phyloP scores from a whole-genome alignment of 805 yeast genomes.

The Wickerhamomyces canadensis region DNA sequence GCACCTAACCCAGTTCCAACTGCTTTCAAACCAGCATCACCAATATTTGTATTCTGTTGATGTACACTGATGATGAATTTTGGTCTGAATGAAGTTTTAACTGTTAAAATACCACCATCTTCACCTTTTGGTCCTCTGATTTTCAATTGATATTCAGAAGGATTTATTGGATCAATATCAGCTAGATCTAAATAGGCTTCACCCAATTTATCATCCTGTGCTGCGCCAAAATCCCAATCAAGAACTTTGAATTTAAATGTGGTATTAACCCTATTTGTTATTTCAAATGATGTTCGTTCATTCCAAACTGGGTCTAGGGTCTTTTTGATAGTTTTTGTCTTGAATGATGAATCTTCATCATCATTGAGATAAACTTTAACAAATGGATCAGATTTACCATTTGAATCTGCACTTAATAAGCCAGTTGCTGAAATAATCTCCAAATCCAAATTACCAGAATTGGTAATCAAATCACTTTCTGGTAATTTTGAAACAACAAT shows the following conservation, averaged over 20 bases:
- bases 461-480: conserved; percentile 65
- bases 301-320: conserved; percentile 90
- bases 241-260: conserved; percentile 49
- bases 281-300: conserved; percentile 52
- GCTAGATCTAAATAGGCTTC: conserved; percentile 50
- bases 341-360: conserved; percentile 49
- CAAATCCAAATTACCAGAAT: conserved; percentile 66
- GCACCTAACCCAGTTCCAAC: conserved; percentile 44
- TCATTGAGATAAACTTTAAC: conserved; percentile 65
- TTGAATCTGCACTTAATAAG: conserved; percentile 80
- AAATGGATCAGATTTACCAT: conserved; percentile 93
- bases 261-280: conserved; percentile 60
- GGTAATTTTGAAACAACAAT: conserved; percentile 56
- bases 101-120: conserved; percentile 54
- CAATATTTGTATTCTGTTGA: conserved; percentile 34
- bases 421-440: conserved; percentile 58
- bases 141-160: conserved; percentile 45
- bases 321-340: conserved; percentile 78
- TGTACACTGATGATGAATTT: conserved; percentile 50
- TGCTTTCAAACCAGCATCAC: conserved; percentile 46
- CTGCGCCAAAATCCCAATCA: conserved; percentile 96
- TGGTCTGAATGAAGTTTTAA: conserved; percentile 63
- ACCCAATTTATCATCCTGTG: conserved; percentile 79
- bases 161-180: conserved; percentile 54
- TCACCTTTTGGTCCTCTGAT: conserved; percentile 37